Percentiles rank a stretch among this genome's conserved stretches.
phyloP scores from a whole-genome alignment of 2,329 filamentous ascomycete genomes.

The Raffaelea ambrosiae region DNA sequence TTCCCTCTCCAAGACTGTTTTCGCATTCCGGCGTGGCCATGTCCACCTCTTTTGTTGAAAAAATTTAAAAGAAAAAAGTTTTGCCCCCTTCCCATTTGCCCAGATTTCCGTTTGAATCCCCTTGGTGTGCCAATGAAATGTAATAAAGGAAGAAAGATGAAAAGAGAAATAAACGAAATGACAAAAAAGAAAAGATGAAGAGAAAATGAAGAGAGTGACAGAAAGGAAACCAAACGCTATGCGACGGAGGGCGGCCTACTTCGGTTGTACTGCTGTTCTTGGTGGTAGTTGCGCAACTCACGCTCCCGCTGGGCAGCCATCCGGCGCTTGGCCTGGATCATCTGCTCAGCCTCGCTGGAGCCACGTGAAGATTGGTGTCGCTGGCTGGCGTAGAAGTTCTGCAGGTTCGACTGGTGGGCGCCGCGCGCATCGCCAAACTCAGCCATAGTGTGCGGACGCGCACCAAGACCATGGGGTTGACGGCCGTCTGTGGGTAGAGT shows the following conservation, averaged over 20 bases:
- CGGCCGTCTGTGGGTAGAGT: constrained; percentile 54
- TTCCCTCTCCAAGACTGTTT: constrained; percentile 2
- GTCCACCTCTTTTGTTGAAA: constrained; percentile 12
- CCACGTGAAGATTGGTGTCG: constrained; percentile 80
- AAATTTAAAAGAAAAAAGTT: constrained; percentile 15
- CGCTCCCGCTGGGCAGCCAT: constrained; percentile 98
- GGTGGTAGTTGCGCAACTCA: constrained; percentile 98
- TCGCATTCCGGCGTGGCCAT: not conserved
- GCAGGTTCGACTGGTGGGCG: constrained; percentile 69
- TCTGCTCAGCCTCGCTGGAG: constrained; percentile 88
- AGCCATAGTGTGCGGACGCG: constrained; percentile 76
- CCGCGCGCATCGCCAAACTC: constrained; percentile 69
- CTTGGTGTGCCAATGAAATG: constrained; percentile 5
- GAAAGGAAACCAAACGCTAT: constrained; percentile 38
- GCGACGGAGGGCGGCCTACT: constrained; percentile 80
- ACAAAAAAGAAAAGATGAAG: constrained; percentile 3
- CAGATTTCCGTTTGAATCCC: constrained; percentile 5
- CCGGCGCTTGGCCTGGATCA: constrained; percentile 98
- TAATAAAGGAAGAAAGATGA: constrained; percentile 9
- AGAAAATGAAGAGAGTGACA: not conserved
- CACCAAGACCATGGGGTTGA: constrained; percentile 50
- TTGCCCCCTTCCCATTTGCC: constrained; percentile 4
- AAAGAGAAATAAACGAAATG: not conserved
- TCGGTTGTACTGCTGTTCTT: constrained; percentile 99
- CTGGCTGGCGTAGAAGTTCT: constrained; percentile 91